Conservation (phyloP, 768 basidiomycete species). For the Boletus barrowsii region DNA sequence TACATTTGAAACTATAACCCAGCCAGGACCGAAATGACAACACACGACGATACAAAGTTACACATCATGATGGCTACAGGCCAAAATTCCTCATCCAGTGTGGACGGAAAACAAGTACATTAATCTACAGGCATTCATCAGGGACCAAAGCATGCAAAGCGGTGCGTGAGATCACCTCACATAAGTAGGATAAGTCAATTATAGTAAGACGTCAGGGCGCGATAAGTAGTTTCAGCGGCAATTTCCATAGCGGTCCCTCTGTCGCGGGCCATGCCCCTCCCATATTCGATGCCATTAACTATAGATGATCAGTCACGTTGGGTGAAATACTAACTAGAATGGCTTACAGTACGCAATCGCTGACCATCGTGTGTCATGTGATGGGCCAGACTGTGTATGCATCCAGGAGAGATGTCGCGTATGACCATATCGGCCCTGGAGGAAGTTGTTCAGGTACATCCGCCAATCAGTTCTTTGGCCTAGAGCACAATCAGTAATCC, state of each 20-base stretch:
- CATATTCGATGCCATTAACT: constrained; percentile 29
- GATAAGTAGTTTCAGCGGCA: constrained; percentile 26
- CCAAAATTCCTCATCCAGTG: background rate
- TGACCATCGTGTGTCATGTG: constrained; percentile 24
- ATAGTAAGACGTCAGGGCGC: constrained; percentile 20
- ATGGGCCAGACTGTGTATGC: constrained; percentile 17
- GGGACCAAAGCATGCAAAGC: background rate
- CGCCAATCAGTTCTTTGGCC: constrained; percentile 25
- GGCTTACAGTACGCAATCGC: constrained; percentile 26
- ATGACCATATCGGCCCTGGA: constrained; percentile 32
- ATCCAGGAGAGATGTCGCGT: constrained; percentile 26
- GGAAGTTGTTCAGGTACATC: constrained; percentile 30
- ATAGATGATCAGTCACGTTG: background rate
- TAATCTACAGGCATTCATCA: background rate
- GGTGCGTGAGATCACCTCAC: background rate
- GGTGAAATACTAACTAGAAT: background rate
- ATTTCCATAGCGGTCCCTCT: constrained; percentile 30
- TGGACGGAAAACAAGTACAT: background rate
- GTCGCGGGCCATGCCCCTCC: constrained; percentile 24
- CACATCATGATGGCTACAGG: background rate
- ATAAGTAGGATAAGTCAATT: constrained; percentile 11
- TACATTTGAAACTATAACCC: constrained; percentile 5
- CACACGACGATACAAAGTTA: constrained; percentile 1
- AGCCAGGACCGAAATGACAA: background rate
- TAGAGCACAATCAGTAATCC: constrained; percentile 9